Conservation (phyloP, 345 rosid species). For the Conringia planisiliqua region DNA sequence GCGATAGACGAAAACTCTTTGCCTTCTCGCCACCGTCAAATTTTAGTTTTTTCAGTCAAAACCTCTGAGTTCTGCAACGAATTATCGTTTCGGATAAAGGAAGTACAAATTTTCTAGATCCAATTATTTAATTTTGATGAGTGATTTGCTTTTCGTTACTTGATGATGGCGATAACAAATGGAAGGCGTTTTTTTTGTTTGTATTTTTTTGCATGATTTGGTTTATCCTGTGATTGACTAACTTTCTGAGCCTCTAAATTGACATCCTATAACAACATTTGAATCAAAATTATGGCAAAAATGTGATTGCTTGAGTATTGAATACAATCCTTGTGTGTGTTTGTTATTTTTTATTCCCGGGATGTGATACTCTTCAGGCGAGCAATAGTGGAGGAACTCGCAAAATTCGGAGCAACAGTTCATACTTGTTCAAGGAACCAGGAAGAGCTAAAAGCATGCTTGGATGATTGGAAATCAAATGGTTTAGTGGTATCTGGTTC, state of each 20-base stretch:
- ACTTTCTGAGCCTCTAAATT: background rate
- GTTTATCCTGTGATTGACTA: background rate
- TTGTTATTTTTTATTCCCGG: too few relatives aligned
- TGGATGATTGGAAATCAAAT: slow-evolving; percentile 52
- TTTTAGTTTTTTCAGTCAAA: too few relatives aligned
- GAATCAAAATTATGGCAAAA: background rate
- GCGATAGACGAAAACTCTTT: background rate
- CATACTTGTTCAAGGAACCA: slow-evolving; percentile 81
- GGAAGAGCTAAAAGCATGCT: slow-evolving; percentile 52
- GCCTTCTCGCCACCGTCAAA: background rate
- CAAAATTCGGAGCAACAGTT: slow-evolving; percentile 62
- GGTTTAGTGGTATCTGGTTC: slow-evolving; percentile 70
- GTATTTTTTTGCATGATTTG: background rate
- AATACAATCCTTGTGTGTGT: too few relatives aligned
- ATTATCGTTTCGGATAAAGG: background rate
- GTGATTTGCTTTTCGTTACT: background rate
- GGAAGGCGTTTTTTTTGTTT: background rate
- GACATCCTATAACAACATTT: background rate
- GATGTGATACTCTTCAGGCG: slow-evolving; percentile 31
- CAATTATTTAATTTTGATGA: too few relatives aligned
- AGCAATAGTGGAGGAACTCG: slow-evolving; percentile 72
- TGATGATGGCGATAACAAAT: background rate
- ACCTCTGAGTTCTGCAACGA: background rate
- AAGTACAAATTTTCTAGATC: too few relatives aligned
- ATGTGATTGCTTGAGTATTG: too few relatives aligned